Percentiles rank a stretch among this genome's conserved stretches.
These are phyloP conservation scores for Mycosphaerella sp. DNA, from an alignment of 2,329 filamentous ascomycete species.

Conservation along the genomic window DNA sequence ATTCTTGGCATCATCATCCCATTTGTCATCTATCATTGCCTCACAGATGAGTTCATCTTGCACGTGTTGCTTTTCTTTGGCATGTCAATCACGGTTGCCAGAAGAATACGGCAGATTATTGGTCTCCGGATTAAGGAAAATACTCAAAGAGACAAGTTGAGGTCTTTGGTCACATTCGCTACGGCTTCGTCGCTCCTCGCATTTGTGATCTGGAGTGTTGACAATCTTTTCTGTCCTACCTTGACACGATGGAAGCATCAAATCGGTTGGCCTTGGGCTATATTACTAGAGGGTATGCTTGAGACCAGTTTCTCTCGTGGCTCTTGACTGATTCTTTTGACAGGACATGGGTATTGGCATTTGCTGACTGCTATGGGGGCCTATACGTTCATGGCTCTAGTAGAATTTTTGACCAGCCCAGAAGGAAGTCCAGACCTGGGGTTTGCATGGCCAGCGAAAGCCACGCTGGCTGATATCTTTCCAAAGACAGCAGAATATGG, in stretches of 20 bases:
- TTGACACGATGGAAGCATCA: constrained; percentile 60
- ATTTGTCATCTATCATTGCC: constrained; percentile 29
- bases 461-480: constrained; percentile 14
- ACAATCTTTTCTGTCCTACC: constrained; percentile 67
- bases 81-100: constrained; percentile 22
- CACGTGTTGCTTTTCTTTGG: constrained; percentile 27
- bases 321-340: neutral
- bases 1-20: constrained; percentile 24
- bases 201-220: constrained; percentile 70
- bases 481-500: neutral
- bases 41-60: constrained; percentile 28
- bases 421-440: constrained; percentile 18
- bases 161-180: constrained; percentile 28
- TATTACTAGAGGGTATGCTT: constrained; percentile 54
- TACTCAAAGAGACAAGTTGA: constrained; percentile 37
- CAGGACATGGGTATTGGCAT: constrained; percentile 66
- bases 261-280: constrained; percentile 70
- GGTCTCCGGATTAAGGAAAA: constrained; percentile 17
- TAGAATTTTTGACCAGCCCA: constrained; percentile 23
- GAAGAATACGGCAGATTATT: constrained; percentile 20
- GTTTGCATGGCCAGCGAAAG: constrained; percentile 25
- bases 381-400: constrained; percentile 27
- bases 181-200: constrained; percentile 39
- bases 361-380: constrained; percentile 57
- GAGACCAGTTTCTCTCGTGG: neutral